phyloP scores from a whole-genome alignment of 1,284 basidiomycete species.

The Cerioporus squamosus region DNA sequence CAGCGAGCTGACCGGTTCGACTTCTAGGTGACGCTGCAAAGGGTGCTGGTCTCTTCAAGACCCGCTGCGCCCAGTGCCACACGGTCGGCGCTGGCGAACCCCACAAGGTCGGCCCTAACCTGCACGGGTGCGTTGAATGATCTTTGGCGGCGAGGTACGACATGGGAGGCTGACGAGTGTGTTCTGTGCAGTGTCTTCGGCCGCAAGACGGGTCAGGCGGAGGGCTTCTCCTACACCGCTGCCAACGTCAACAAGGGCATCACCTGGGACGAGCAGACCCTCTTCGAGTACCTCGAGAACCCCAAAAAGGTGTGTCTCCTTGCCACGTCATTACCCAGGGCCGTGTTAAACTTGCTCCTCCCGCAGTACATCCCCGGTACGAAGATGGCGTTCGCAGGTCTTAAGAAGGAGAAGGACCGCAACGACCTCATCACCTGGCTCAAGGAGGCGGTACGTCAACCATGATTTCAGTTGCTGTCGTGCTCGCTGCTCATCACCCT shows the following conservation, averaged over 20 bases:
- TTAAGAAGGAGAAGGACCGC: conserved; percentile 98
- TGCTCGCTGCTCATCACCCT: neutral
- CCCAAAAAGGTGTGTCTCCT: conserved; percentile 84
- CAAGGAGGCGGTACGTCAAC: conserved; percentile 63
- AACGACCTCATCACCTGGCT: conserved; percentile 85
- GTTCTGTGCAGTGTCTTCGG: conserved; percentile 67
- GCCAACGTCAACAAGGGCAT: conserved; percentile 98
- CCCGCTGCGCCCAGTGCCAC: conserved; percentile 98
- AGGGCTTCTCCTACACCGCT: conserved; percentile 91
- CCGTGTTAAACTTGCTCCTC: conserved; percentile 15
- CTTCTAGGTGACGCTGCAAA: conserved; percentile 81
- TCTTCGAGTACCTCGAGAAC: conserved; percentile 95
- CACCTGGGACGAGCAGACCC: conserved; percentile 83
- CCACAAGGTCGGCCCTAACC: conserved; percentile 94
- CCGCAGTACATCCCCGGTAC: conserved; percentile 90
- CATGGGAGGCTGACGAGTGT: conserved; percentile 15
- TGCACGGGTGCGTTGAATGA: conserved; percentile 73
- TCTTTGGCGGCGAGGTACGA: neutral
- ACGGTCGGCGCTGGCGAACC: conserved; percentile 84
- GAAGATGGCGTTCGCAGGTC: conserved; percentile 97
- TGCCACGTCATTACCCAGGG: conserved; percentile 23
- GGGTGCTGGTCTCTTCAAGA: conserved; percentile 94
- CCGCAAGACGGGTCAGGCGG: conserved; percentile 88
- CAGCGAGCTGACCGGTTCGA: conserved; percentile 6
- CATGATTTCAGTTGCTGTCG: neutral